Base-by-base conservation (phyloP, 164 flowering plant species). In the Houttuynia cordata region DNA sequence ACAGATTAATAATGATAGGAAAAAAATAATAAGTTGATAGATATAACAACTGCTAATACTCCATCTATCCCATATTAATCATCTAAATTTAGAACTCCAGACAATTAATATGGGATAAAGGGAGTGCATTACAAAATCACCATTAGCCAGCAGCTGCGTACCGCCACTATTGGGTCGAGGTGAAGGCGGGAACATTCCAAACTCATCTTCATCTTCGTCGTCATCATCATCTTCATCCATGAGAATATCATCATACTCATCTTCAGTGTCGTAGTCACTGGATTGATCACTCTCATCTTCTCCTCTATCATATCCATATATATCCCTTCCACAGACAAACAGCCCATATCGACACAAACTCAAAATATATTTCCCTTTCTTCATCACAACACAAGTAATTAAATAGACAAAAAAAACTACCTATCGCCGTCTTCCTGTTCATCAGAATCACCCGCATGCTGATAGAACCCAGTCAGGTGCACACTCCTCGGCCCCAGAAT, bases 401-500 rank as follows among this genome's bases (percentile, higher is more conserved):
- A 19, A 39, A 15, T 21, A 41, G 0, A 39, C 30, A 21, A 12
- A 8, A 61, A 76, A 74, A 85, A 87, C 84, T 93, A 87, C 96
- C 63, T 66, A 3, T 78, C 86, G 63, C 71, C 72, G 24, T 74
- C 83, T 8, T 45, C 45, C 19, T 37, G 39, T 39, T 42, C 51
- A 23, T 20, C 47, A 39, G 23, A 10, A 12, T 12, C 17, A 7
- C 40, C 34, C 10, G 40, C 19, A 47, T 67, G 72, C 49, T 45
- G 17, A 68, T 80, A 75, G 68, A 74, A 87, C 20, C 99, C 97
- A 66, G 89, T 74, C 25, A 94, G 90, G 68, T 91, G 91, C 58
- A 91, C 76, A 64, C 92, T 91, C 51, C 75, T 72, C 4, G 83
- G 70, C 15, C 99, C 99, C 62, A 74, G 47, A 51, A 91, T 86